These are phyloP conservation scores for Macrolepiota albuminosa DNA, from an alignment of 768 basidiomycete genomes.

Conservation along the genomic window DNA sequence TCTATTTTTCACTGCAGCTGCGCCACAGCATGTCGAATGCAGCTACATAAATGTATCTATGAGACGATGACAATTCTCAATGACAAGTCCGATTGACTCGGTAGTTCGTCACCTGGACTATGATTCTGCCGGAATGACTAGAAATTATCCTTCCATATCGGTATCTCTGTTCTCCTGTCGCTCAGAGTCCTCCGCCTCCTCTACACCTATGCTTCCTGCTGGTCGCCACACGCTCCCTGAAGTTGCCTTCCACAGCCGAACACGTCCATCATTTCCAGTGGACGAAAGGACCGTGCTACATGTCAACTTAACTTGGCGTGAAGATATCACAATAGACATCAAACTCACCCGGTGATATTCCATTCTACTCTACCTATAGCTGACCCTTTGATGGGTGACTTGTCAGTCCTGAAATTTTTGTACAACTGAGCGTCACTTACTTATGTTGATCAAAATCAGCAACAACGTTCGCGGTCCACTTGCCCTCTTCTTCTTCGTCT, in stretches of 20 bases:
- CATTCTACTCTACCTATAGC: conserved; percentile 87
- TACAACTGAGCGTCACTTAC: conserved; percentile 30
- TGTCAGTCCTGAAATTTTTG: not conserved
- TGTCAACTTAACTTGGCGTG: not conserved
- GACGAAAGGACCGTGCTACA: conserved; percentile 76
- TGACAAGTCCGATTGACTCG: too few species aligned
- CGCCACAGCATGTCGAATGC: not conserved
- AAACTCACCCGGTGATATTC: conserved; percentile 78
- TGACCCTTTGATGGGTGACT: conserved; percentile 35
- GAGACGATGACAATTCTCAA: not conserved
- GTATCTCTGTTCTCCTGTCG: conserved; percentile 22
- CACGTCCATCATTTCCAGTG: conserved; percentile 77
- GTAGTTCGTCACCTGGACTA: too few species aligned
- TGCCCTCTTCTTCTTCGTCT: conserved; percentile 43
- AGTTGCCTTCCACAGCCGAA: conserved; percentile 83
- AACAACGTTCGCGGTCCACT: conserved; percentile 73
- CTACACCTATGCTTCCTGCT: conserved; percentile 78
- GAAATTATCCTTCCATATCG: too few species aligned
- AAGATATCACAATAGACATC: conserved; percentile 7
- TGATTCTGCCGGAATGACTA: too few species aligned
- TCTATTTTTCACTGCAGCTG: not conserved
- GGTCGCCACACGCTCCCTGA: conserved; percentile 81
- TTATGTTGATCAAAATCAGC: conserved; percentile 88
- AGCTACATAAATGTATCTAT: not conserved
- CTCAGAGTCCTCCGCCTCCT: conserved; percentile 51